A percentile compares a stretch with the other conserved stretches of the same genome.
Evolutionary conservation across 305 asterid genomes (phyloP).

Genomic region (Striga hermonthica): DNA sequence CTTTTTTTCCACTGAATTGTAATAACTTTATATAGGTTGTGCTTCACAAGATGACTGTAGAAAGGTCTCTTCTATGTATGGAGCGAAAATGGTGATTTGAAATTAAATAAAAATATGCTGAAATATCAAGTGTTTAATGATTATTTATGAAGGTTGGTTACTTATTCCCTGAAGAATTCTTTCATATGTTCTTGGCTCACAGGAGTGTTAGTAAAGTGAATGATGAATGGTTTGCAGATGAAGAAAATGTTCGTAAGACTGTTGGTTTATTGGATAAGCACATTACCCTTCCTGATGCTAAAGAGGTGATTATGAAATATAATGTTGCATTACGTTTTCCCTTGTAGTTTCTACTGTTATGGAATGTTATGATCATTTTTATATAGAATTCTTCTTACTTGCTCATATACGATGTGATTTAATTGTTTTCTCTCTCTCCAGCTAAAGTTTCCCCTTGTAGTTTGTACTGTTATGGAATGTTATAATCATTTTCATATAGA

Average conservation of each 20-base stretch:
- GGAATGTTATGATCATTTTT: slow-evolving; percentile 21
- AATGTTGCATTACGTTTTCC: slow-evolving; percentile 25
- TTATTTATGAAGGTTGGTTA: slow-evolving; percentile 22
- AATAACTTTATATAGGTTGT: slow-evolving; percentile 18
- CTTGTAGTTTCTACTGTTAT: slow-evolving; percentile 17
- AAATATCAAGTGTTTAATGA: slow-evolving; percentile 23
- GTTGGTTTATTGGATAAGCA: slow-evolving; percentile 71
- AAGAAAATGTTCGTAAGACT: slow-evolving; percentile 67
- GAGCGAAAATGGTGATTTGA: slow-evolving; percentile 20
- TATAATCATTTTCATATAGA: slow-evolving; percentile 9
- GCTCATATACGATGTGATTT: slow-evolving; percentile 24
- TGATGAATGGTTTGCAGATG: slow-evolving; percentile 90
- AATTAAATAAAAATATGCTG: slow-evolving; percentile 13
- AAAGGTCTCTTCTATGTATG: slow-evolving; percentile 7
- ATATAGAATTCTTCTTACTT: slow-evolving; percentile 12
- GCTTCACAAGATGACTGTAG: slow-evolving; percentile 20
- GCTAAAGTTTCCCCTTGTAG: slow-evolving; percentile 39
- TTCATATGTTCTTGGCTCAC: slow-evolving; percentile 43
- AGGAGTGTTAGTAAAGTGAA: slow-evolving; percentile 93
- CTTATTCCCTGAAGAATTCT: slow-evolving; percentile 30
- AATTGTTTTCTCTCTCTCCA: slow-evolving; percentile 38
- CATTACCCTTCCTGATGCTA: slow-evolving; percentile 55
- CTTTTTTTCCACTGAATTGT: slow-evolving; percentile 21
- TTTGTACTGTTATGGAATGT: slow-evolving; percentile 22
- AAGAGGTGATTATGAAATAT: slow-evolving; percentile 58